Evolutionary conservation across 192 early-diverging fungal genomes (phyloP), one percentile per base, ranked within the genome.

Genomic region (Coemansia sp.): DNA sequence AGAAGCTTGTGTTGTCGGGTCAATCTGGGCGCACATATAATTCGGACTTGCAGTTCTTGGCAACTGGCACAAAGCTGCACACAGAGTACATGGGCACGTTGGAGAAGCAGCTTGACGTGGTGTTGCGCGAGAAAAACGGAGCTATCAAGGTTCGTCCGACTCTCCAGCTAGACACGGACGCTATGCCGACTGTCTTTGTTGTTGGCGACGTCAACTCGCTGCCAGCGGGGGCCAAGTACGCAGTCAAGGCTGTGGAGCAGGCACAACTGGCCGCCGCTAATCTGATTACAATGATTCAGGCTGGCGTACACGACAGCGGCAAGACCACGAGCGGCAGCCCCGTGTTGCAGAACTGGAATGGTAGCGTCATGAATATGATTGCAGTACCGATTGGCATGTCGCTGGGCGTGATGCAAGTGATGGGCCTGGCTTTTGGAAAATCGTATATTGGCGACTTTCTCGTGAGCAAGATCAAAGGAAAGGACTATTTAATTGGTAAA

Each of bases 41-140:
- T n/a, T 79, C 83, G 5, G 87, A 91, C 12, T 53, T 91, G 22
- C 81, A 85, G 58, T 78, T 84, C 28, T 50, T 78, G 11, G 64
- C 78, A 11, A 77, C 72, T 1, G 84, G 84, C 0, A 68, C 62
- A 47, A 49, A 48, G 3, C 55, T 81, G 16, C 43, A 80, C 29
- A 74, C 84, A 2, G 71, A 66, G 19, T 86, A 80, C 49, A 65
- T 86, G 42, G 67, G 60, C 8, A 53, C 64, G 0, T 57, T 86
- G 5, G 76, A 76, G 42, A 22, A 31, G 10, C 56, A 65, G 18
- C 53, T 77, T 23, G 51, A 58, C 2, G 43, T 14, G 0, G 22
- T 25, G 10, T 56, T 86, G 40, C 57, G 77, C 5, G 64, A 84
- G 28, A 4, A 44, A 0, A 62, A 64, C 2, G 64, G 81, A 10